Evolutionary conservation across 2,329 filamentous ascomycete species (phyloP).

Genomic region (Byssochlamys sp.): DNA sequence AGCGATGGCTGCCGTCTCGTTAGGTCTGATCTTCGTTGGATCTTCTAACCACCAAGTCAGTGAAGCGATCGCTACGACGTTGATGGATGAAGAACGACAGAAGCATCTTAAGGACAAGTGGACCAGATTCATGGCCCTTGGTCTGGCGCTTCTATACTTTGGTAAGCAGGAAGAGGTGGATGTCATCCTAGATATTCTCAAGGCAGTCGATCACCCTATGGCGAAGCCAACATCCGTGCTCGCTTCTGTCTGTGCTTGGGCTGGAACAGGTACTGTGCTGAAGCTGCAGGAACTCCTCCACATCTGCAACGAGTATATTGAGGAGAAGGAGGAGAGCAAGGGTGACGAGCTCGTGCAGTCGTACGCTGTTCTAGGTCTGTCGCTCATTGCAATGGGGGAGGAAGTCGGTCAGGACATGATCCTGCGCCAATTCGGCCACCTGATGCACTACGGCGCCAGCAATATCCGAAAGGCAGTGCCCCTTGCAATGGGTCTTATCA

Average conservation of each 20-base stretch:
- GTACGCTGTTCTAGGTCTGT: slow-evolving; percentile 89
- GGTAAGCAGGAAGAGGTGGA: slow-evolving; percentile 98
- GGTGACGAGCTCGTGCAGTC: slow-evolving; percentile 90
- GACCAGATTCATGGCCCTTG: slow-evolving; percentile 92
- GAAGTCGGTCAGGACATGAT: slow-evolving; percentile 99
- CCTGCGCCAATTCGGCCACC: slow-evolving; percentile 86
- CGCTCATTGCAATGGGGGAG: slow-evolving; percentile 93
- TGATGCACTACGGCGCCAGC: slow-evolving; percentile 97
- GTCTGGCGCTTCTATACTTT: slow-evolving; percentile 87
- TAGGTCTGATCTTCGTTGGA: slow-evolving; percentile 85
- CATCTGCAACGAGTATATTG: slow-evolving; percentile 94
- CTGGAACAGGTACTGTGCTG: slow-evolving; percentile 88
- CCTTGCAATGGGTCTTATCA: slow-evolving; percentile 90
- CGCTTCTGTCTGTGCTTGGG: slow-evolving; percentile 95
- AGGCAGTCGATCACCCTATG: slow-evolving; percentile 94
- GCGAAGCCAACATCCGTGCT: slow-evolving; percentile 90
- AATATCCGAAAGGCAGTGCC: slow-evolving; percentile 96
- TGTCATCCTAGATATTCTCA: slow-evolving; percentile 89
- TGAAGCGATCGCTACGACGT: slow-evolving; percentile 80
- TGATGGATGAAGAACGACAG: slow-evolving; percentile 86
- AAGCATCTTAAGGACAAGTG: slow-evolving; percentile 93
- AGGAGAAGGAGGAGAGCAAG: slow-evolving; percentile 88
- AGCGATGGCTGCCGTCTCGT: slow-evolving; percentile 84
- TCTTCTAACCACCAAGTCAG: slow-evolving; percentile 85
- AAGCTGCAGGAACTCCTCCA: slow-evolving; percentile 96